Conservation (phyloP, 1,284 basidiomycete species). For the Cystobasidium sp. region DNA sequence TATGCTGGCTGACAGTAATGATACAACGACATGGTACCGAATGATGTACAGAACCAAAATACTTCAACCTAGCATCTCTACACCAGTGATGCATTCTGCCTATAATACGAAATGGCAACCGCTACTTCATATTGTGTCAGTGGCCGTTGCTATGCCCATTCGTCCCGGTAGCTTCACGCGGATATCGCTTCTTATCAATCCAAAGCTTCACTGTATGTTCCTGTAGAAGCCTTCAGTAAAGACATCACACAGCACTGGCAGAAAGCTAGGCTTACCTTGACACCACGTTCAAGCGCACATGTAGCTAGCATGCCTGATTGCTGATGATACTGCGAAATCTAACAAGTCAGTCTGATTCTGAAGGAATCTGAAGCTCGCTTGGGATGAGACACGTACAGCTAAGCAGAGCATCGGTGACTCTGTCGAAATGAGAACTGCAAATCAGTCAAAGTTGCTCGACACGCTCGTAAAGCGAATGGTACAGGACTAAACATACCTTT, state of each 20-base stretch:
- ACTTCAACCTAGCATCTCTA: too few species aligned
- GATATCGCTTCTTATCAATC: constrained; percentile 23
- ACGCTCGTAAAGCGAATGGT: background rate
- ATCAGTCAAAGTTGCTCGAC: background rate
- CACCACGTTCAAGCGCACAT: constrained; percentile 9
- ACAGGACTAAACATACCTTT: constrained; percentile 62
- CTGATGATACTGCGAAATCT: constrained; percentile 26
- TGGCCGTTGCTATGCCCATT: background rate
- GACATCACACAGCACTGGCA: background rate
- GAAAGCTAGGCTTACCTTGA: background rate
- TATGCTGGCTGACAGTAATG: too few species aligned
- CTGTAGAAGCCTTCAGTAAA: constrained; percentile 15
- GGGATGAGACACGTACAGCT: constrained; percentile 31
- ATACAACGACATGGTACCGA: too few species aligned
- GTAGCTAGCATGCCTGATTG: constrained; percentile 47
- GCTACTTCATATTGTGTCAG: background rate
- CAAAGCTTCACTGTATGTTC: constrained; percentile 50
- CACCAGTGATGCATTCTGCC: too few species aligned
- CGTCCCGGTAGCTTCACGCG: background rate
- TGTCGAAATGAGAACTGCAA: background rate
- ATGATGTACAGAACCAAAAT: too few species aligned
- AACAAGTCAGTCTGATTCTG: constrained; percentile 70
- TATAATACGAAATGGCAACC: background rate
- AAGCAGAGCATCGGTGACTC: constrained; percentile 10
- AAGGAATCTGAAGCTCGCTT: constrained; percentile 61